Conservation (phyloP, 371 early-diverging fungal genomes). For the Mucor plumbeus region DNA sequence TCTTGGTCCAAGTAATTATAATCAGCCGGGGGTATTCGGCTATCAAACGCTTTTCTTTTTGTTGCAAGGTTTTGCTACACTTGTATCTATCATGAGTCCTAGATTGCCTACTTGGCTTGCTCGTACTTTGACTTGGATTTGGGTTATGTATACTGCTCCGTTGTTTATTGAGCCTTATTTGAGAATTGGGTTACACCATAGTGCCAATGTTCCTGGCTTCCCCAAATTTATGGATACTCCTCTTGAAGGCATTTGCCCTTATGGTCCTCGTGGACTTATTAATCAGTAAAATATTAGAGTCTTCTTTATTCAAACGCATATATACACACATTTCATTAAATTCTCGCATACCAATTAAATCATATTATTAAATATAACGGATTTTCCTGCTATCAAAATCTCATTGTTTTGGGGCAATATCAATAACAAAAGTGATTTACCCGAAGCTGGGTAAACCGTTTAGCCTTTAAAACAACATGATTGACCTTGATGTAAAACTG, state of each 20-base stretch:
- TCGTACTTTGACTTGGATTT: constrained; percentile 28
- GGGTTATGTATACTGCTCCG: constrained; percentile 37
- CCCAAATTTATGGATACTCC: constrained; percentile 36
- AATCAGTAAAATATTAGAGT: not conserved
- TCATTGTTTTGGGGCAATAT: too few relatives aligned
- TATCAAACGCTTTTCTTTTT: constrained; percentile 38
- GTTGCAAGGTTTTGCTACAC: constrained; percentile 32
- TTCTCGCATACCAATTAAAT: not conserved
- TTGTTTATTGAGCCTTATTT: constrained; percentile 43
- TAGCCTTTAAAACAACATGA: too few relatives aligned
- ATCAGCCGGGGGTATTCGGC: constrained; percentile 26
- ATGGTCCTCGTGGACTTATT: constrained; percentile 18
- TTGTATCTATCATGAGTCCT: constrained; percentile 16
- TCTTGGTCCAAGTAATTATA: constrained; percentile 25
- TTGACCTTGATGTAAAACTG: too few relatives aligned
- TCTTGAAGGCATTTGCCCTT: constrained; percentile 34
- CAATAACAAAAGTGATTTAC: too few relatives aligned
- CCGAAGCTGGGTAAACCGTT: too few relatives aligned
- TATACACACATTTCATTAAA: not conserved
- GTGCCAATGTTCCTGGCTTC: constrained; percentile 37
- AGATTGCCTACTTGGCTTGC: constrained; percentile 28
- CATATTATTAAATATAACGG: too few relatives aligned
- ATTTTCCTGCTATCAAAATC: too few relatives aligned
- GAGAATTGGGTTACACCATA: constrained; percentile 33
- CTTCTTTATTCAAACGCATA: not conserved